These are phyloP conservation scores for Micractinium sp. DNA, from an alignment of 139 green algal genomes.

Conservation along the genomic window DNA sequence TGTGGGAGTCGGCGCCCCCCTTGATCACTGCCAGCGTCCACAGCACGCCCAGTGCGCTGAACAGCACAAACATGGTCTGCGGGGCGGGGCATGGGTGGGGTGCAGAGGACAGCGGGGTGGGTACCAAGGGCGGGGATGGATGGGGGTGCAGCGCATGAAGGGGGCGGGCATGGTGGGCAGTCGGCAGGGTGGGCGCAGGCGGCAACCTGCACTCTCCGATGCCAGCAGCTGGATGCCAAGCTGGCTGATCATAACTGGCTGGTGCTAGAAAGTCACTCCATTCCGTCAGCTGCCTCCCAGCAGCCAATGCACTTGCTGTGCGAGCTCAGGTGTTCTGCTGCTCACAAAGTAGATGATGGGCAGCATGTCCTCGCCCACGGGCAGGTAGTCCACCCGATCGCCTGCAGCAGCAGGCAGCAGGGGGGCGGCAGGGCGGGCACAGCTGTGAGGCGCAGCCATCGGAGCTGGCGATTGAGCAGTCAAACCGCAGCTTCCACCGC, in stretches of 20 bases:
- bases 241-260: too few species aligned
- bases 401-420: neutral
- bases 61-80: constrained; percentile 88
- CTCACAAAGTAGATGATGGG: constrained; percentile 88
- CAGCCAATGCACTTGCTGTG: neutral
- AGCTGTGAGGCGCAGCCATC: neutral
- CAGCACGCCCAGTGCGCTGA: constrained; percentile 56
- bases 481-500: too few species aligned
- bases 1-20: constrained; percentile 52
- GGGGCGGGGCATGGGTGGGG: neutral
- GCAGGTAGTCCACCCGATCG: constrained; percentile 87
- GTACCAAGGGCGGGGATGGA: neutral
- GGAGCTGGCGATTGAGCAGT: too few species aligned
- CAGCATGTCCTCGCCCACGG: constrained; percentile 87
- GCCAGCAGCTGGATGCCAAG: neutral
- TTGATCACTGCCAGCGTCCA: constrained; percentile 73
- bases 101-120: neutral
- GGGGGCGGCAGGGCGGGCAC: neutral
- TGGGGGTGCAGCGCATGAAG: too few species aligned
- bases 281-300: neutral
- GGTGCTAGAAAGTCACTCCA: too few species aligned
- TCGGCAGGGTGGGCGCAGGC: neutral
- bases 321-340: neutral
- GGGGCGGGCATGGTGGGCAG: neutral
- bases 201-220: neutral